Conservation (phyloP, 2,329 filamentous ascomycete genomes). For the Cyclaneusma minus region DNA sequence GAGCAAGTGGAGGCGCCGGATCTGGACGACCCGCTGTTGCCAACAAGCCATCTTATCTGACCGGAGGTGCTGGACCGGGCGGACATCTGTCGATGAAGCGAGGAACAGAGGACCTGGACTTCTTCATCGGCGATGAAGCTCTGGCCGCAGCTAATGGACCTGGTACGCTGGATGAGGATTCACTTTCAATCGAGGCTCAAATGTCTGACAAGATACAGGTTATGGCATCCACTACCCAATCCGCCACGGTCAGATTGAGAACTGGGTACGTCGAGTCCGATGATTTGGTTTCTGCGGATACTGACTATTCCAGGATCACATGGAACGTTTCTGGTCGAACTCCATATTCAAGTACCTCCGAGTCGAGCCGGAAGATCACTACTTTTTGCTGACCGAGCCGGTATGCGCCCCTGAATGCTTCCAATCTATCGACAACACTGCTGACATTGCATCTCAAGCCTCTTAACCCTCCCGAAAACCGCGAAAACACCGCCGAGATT, state of each 20-base stretch:
- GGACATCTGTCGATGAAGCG: constrained; percentile 82
- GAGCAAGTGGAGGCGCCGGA: constrained; percentile 57
- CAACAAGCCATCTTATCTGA: constrained; percentile 91
- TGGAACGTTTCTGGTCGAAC: constrained; percentile 99
- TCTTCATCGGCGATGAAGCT: constrained; percentile 97
- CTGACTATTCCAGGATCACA: constrained; percentile 57
- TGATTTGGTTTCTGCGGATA: constrained; percentile 4
- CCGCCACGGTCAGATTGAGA: constrained; percentile 94
- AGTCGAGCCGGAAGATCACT: constrained; percentile 96
- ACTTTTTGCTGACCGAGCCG: constrained; percentile 94
- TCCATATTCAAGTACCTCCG: constrained; percentile 99
- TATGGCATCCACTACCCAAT: constrained; percentile 98
- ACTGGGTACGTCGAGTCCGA: constrained; percentile 53
- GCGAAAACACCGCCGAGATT: constrained; percentile 97
- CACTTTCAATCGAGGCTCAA: neutral
- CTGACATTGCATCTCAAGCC: constrained; percentile 38
- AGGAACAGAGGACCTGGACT: constrained; percentile 94
- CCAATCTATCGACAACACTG: neutral
- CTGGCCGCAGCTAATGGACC: constrained; percentile 70
- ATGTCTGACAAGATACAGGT: constrained; percentile 31
- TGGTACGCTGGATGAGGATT: constrained; percentile 30
- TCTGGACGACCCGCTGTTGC: constrained; percentile 80
- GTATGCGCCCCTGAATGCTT: constrained; percentile 34
- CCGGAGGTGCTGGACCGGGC: constrained; percentile 69
- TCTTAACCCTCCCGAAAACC: constrained; percentile 94